Evolutionary conservation across 192 early-diverging fungal genomes (phyloP), one percentile per base, ranked within the genome.

Genomic region (Chytriomyces sp.): DNA sequence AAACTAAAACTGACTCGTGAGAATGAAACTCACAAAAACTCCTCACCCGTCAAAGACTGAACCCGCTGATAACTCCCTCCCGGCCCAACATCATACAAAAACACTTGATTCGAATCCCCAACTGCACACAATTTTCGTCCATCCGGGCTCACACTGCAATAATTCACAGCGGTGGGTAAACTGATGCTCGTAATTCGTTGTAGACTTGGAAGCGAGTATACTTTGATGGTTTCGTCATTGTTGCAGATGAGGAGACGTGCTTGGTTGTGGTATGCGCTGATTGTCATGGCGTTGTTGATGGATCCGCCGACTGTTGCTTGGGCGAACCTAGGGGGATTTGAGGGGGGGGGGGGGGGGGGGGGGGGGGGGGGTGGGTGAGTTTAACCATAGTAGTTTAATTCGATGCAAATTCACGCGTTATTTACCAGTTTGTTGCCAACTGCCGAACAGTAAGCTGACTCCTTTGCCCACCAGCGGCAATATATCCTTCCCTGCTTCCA

Each of bases 201-300:
- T 60, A 98, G 84, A 59, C 86, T 88, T 0, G 97, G 97, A 43
- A 97, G 82, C 0, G 92, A 87, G 80, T 92, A 92, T 5, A 98
- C 90, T 76, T 95, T 95, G 78, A 98, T 94, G 4, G 94, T 94
- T 60, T 94, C 87, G 80, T 98, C 97, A 77, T 98, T 98, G 83
- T 95, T 97, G 84, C 95, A 94, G 26, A 95, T 92, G 72, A 97
- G 73, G 7, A 98, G 83, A 5, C 93, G 91, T 1, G 91, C 91
- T 23, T 88, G 68, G 23, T 76, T 87, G 26, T 79, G 73, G 48
- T 90, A 83, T 20, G 86, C 70, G 2, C 90, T 87, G 50, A 95
- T 91, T 60, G 82, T 88, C 60, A 95, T 86, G 5, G 93, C 92
- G 77, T 96, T 98, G 85, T 96, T 97, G 85, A 97, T 97, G 20